These are phyloP conservation scores for Nymphaea thermarum DNA, from an alignment of 164 flowering plant species.

Conservation along the genomic window DNA sequence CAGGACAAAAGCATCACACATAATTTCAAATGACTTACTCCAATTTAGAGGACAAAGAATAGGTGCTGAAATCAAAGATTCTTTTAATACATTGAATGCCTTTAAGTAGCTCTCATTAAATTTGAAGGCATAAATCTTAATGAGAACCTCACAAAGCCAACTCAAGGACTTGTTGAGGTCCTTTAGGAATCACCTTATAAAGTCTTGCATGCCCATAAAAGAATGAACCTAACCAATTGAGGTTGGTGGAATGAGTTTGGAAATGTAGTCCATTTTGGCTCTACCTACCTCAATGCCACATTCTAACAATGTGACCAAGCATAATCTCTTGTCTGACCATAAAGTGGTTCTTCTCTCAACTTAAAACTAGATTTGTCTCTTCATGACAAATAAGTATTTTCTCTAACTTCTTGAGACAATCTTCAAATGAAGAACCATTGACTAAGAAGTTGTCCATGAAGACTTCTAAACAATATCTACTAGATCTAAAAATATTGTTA, in stretches of 20 bases:
- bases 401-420: background rate
- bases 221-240: background rate
- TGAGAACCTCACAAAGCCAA: background rate
- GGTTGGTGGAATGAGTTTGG: background rate
- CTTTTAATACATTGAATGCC: background rate
- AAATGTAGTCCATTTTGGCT: background rate
- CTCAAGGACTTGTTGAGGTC: background rate
- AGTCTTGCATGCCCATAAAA: slow-evolving; percentile 3
- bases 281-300: slow-evolving; percentile 1
- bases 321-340: slow-evolving; percentile 3
- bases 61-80: background rate
- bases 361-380: background rate
- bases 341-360: slow-evolving; percentile 1
- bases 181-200: background rate
- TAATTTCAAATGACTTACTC: background rate
- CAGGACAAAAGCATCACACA: background rate
- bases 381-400: background rate
- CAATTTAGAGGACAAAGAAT: background rate
- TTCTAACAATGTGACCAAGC: background rate
- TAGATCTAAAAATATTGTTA: background rate
- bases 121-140: background rate
- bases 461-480: background rate
- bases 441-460: slow-evolving; percentile 6
- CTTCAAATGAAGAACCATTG: background rate
- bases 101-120: background rate